Base-by-base conservation (phyloP, 805 yeast species). In the Candida tammaniensis region DNA sequence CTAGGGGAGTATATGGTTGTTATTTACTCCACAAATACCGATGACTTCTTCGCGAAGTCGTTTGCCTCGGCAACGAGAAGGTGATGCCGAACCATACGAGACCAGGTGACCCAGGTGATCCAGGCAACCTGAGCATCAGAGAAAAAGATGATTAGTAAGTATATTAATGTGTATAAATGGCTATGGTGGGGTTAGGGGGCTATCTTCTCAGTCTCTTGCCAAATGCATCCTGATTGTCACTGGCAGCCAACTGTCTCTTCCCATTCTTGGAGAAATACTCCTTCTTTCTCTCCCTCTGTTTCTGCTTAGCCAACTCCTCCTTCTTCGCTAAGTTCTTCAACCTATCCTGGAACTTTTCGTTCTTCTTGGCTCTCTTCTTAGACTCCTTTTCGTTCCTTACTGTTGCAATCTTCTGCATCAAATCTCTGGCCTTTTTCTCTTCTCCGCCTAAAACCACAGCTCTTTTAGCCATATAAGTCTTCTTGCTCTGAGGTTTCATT, bases 371-470 rank as follows among this genome's bases (percentile, higher is more conserved):
- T 51, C 66, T 72, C 46, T 82, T 78, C 76, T 83, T 84, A 35
- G 76, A 75, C 18, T 86, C 96, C 68, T 91, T 91, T 40, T 83
- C 93, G 51, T 80, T 86, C 52, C 86, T 78, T 34, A 93, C 67
- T 0, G 98, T 87, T 50, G 83, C 76, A 36, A 93, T 79, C 63
- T 86, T 86, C 61, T 83, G 91, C 71, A 93, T 77, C 61, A 91
- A 74, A 22, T 87, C 82, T 48, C 97, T 76, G 20, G 95, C 89
- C 66, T 86, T 85, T 81, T 86, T 87, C 61, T 91, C 98, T 33
- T 86, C 96, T 11, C 94, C 96, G 26, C 81, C 85, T 24, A 89
- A 64, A 5, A 93, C 93, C 35, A 93, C 97, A 1, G 98, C 98
- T 53, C 98, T 79, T 69, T 88, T 93, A 35, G 68, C 63, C 76